Percentiles rank a stretch among this genome's conserved stretches.
Conservation (phyloP, 83 land plant genomes). For the Picea abies region DNA sequence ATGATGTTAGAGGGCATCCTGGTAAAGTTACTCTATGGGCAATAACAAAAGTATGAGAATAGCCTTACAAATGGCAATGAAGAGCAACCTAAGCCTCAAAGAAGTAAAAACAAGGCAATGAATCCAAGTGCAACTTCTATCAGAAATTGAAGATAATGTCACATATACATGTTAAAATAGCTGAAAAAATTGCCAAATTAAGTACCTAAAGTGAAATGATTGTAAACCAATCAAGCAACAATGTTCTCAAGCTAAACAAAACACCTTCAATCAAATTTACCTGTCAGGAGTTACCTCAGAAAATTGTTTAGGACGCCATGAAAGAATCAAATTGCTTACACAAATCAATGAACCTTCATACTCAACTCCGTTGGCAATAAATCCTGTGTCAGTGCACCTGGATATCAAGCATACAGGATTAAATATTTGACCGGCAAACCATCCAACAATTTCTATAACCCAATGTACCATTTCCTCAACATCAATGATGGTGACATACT, state of each 20-base stretch:
- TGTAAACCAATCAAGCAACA: no score
- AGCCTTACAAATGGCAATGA: no score
- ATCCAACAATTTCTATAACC: background rate
- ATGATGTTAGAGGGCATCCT: no score
- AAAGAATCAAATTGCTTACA: slow-evolving; percentile 49
- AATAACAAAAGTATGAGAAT: no score
- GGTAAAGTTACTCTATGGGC: no score
- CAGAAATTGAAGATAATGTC: no score
- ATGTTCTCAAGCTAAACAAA: background rate
- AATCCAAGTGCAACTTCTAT: no score
- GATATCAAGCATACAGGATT: background rate
- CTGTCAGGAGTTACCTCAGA: slow-evolving; percentile 59
- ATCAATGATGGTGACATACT: background rate
- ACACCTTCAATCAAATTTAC: slow-evolving; percentile 25
- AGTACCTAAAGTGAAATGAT: no score
- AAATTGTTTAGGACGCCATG: slow-evolving; percentile 58
- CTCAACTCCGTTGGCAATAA: slow-evolving; percentile 52
- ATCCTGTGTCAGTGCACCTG: slow-evolving; percentile 62
- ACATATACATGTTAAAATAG: no score
- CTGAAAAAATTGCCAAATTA: no score
- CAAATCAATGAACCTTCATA: slow-evolving; percentile 74
- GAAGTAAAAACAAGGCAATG: no score
- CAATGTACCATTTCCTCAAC: background rate
- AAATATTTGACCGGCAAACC: background rate
- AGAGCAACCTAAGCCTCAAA: no score